Percentiles rank a stretch among this genome's conserved stretches.
phyloP scores from a whole-genome alignment of 2,329 filamentous ascomycete genomes.

The Neophaeococcomyces aloes region DNA sequence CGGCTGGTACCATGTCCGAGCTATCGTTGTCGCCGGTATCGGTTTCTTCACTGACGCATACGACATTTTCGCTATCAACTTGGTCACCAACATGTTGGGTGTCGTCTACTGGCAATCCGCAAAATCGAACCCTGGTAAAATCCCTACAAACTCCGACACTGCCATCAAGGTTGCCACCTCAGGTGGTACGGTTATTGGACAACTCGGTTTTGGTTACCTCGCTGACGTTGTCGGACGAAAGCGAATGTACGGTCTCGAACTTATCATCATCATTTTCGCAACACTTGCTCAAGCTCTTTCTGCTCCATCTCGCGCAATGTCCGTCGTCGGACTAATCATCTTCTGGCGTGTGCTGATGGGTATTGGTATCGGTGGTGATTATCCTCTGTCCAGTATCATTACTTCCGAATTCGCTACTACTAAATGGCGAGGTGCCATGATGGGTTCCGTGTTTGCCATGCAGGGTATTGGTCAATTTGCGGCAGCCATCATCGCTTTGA shows the following conservation, averaged over 20 bases:
- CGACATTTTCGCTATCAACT: conserved; percentile 67
- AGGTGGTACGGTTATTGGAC: conserved; percentile 71
- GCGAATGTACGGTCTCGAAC: conserved; percentile 73
- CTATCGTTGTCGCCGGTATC: conserved; percentile 66
- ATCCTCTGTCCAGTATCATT: conserved; percentile 71
- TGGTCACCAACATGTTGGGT: conserved; percentile 65
- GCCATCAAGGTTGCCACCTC: conserved; percentile 80
- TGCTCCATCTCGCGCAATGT: conserved; percentile 51
- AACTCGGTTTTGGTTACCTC: conserved; percentile 66
- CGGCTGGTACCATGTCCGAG: conserved; percentile 57
- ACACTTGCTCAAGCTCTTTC: conserved; percentile 62
- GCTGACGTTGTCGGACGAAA: conserved; percentile 71
- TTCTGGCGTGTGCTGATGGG: conserved; percentile 78
- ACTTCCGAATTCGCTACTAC: conserved; percentile 59
- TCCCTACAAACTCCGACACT: conserved; percentile 60
- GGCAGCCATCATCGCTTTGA: conserved; percentile 65
- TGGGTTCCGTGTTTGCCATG: conserved; percentile 79
- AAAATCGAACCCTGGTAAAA: conserved; percentile 32
- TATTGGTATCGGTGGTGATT: conserved; percentile 70
- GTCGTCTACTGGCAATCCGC: conserved; percentile 64
- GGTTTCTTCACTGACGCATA: conserved; percentile 86
- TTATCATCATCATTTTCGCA: conserved; percentile 70
- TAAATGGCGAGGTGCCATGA: conserved; percentile 78
- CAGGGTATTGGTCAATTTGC: conserved; percentile 72
- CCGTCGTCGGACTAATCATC: conserved; percentile 48